These are phyloP conservation scores for Myochromella boudieri DNA, from an alignment of 768 basidiomycete species.

Conservation along the genomic window DNA sequence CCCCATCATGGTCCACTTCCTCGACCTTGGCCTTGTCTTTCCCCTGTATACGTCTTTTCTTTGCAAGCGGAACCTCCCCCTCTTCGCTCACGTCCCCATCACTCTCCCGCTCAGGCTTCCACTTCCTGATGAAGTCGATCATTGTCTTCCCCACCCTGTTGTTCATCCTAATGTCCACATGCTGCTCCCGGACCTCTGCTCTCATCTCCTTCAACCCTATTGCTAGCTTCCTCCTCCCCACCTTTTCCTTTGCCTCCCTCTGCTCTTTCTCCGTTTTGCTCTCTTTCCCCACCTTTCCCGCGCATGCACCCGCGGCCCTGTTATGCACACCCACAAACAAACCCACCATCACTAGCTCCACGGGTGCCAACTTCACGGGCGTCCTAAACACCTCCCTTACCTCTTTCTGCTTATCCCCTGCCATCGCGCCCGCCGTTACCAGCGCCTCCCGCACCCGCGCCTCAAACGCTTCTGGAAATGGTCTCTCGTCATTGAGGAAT, in stretches of 20 bases:
- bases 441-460: background rate
- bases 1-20: too few species aligned
- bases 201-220: slow-evolving; percentile 46
- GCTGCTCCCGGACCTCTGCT: slow-evolving; percentile 45
- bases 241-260: background rate
- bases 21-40: too few species aligned
- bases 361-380: slow-evolving; percentile 55
- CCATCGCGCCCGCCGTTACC: slow-evolving; percentile 10
- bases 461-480: slow-evolving; percentile 4
- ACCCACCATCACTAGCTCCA: slow-evolving; percentile 63
- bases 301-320: slow-evolving; percentile 17
- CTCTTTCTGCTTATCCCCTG: background rate
- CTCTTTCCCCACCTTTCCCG: background rate
- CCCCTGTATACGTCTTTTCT: too few species aligned
- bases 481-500: slow-evolving; percentile 8
- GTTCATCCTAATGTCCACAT: slow-evolving; percentile 71
- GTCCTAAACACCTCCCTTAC: background rate
- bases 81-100: background rate
- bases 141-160: slow-evolving; percentile 52
- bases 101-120: background rate
- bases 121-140: slow-evolving; percentile 46
- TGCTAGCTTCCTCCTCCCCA: slow-evolving; percentile 3
- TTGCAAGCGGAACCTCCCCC: background rate
- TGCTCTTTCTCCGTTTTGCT: slow-evolving; percentile 1
- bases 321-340: slow-evolving; percentile 55